Evolutionary conservation across 805 yeast genomes (phyloP), one percentile per base, ranked within the genome.

Genomic region (Jamesozyma jinghongensis): DNA sequence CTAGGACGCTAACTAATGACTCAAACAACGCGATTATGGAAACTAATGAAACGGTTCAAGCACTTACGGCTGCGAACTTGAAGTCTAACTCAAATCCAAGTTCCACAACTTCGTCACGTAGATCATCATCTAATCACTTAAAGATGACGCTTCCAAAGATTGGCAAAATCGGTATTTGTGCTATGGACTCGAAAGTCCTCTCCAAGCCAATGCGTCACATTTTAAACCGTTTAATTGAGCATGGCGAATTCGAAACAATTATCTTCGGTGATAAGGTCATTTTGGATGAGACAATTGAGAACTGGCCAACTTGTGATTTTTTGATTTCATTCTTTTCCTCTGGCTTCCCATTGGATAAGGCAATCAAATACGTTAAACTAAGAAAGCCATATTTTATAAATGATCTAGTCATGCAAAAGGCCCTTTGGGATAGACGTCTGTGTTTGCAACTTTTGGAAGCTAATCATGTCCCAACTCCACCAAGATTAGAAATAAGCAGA

Each of bases 291-390:
- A 67, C 74, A 13, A 75, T 92, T 44, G 97, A 92, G 65, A 86
- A 87, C 59, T 92, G 99, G 99, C 99, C 99, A 30, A 86, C 95
- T 29, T 92, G 98, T 67, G 99, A 92, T 60, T 92, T 86, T 55
- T 69, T 92, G 47, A 85, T 92, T 46, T 81, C 90, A 50, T 92
- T 92, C 63, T 92, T 92, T 62, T 84, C 95, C n/a, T 76, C 79
- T 25, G 99, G 99, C 0, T 92, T 92, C 65, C 99, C 99, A 0
- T 69, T 92, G 34, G 94, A 90, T 51, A 92, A 92, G 62, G 99
- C 98, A 3, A 90, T 92, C 43, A 73, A 79, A 18, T 92, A 92
- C 54, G 95, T 79, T 31, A 81, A 86, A 47, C 74, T 88, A 45
- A 74, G 98, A 36, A 85, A 87, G 56, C 99, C 99, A 0, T 90